Evolutionary conservation across 176 grass and related monocot genomes (phyloP).

Genomic region (Hordeum vulgare): MorexV3_pseudomolecules_assembly NC_058518.1:142395149-142395648

Average conservation of each 20-base stretch:
- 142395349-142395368: slow-evolving; percentile 58
- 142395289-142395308: too few species aligned
- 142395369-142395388: slow-evolving; percentile 38
- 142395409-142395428: slow-evolving; percentile 79
- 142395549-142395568: slow-evolving; percentile 67
- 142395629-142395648: slow-evolving; percentile 76
- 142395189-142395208: background rate
- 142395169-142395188: background rate
- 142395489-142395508: background rate
- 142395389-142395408: slow-evolving; percentile 30
- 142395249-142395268: too few species aligned
- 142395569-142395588: slow-evolving; percentile 57
- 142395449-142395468: slow-evolving; percentile 77
- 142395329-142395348: slow-evolving; percentile 32
- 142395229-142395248: background rate
- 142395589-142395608: slow-evolving; percentile 65
- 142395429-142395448: slow-evolving; percentile 86
- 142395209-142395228: background rate
- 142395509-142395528: background rate
- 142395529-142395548: background rate
- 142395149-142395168: background rate
- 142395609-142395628: slow-evolving; percentile 57
- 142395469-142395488: slow-evolving; percentile 40
- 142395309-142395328: background rate
- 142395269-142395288: too few species aligned